Percentiles rank a stretch among this genome's conserved stretches.
phyloP scores from a whole-genome alignment of 371 early-diverging fungal genomes.

The Mucor indicus region DNA sequence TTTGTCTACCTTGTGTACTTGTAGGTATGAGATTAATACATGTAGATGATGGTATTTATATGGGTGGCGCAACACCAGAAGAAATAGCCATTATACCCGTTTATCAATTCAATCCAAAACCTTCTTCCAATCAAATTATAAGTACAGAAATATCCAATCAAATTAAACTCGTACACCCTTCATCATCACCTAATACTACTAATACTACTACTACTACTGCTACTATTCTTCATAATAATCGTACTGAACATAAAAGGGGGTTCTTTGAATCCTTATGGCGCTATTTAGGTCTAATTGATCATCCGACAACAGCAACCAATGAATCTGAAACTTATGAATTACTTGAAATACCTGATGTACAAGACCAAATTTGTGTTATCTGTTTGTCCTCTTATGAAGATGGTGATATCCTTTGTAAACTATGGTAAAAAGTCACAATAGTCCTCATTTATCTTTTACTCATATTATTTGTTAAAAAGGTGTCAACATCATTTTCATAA shows the following conservation, averaged over 20 bases:
- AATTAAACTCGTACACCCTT: background rate
- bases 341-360: slow-evolving; percentile 32
- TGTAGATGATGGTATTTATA: slow-evolving; percentile 54
- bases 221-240: background rate
- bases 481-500: slow-evolving; percentile 43
- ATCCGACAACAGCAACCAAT: slow-evolving; percentile 12
- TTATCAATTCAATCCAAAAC: slow-evolving; percentile 19
- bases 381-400: slow-evolving; percentile 67
- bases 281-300: slow-evolving; percentile 24
- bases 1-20: slow-evolving; percentile 66
- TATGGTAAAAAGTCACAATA: slow-evolving; percentile 36
- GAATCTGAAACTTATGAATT: slow-evolving; percentile 23
- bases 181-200: background rate
- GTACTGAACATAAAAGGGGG: slow-evolving; percentile 6
- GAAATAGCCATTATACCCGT: slow-evolving; percentile 57
- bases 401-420: slow-evolving; percentile 54
- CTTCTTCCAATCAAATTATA: background rate
- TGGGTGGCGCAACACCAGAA: slow-evolving; percentile 61
- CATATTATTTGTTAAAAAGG: slow-evolving; percentile 5
- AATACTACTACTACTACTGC: background rate
- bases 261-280: slow-evolving; percentile 28
- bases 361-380: slow-evolving; percentile 60
- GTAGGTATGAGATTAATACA: slow-evolving; percentile 60
- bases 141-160: background rate
- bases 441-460: background rate